These are phyloP conservation scores for Mycosarcoma mackinlayi DNA, from an alignment of 1,284 basidiomycete species.

Conservation along the genomic window DNA sequence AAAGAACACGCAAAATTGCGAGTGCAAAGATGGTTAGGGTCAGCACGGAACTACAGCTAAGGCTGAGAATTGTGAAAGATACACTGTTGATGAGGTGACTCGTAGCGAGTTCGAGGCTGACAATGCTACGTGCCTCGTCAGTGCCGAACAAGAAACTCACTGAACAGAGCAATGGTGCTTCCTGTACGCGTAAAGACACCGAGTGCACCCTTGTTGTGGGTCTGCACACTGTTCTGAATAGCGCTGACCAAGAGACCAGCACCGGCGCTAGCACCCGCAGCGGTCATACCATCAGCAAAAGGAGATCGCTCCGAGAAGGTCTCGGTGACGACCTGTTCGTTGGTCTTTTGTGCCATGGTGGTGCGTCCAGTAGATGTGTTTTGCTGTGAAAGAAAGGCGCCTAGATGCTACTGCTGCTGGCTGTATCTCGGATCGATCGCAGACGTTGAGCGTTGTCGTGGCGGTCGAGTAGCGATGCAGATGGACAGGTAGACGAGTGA, in stretches of 20 bases:
- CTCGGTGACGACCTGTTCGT: constrained; percentile 46
- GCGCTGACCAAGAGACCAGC: constrained; percentile 62
- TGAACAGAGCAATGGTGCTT: constrained; percentile 83
- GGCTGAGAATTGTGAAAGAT: too few relatives aligned
- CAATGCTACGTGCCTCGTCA: neutral
- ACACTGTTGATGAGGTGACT: too few relatives aligned
- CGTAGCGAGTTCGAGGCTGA: too few relatives aligned
- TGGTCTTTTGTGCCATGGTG: constrained; percentile 39
- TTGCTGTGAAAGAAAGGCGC: too few relatives aligned
- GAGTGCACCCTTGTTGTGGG: constrained; percentile 84
- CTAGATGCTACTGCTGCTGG: neutral
- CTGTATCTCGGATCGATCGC: neutral
- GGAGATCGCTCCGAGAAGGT: constrained; percentile 55
- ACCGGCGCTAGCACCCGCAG: constrained; percentile 50
- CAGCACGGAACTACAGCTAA: neutral
- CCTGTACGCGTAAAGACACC: constrained; percentile 84
- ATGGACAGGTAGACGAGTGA: neutral
- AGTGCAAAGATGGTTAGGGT: constrained; percentile 7
- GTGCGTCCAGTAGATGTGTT: too few relatives aligned
- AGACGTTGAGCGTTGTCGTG: neutral
- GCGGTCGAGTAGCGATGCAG: neutral
- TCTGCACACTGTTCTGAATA: constrained; percentile 64
- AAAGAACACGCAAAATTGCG: constrained; percentile 10
- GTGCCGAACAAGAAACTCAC: constrained; percentile 14
- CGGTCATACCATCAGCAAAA: constrained; percentile 55